Evolutionary conservation across 805 yeast genomes (phyloP).

Genomic region (Metschnikowia bowlesiae): DNA sequence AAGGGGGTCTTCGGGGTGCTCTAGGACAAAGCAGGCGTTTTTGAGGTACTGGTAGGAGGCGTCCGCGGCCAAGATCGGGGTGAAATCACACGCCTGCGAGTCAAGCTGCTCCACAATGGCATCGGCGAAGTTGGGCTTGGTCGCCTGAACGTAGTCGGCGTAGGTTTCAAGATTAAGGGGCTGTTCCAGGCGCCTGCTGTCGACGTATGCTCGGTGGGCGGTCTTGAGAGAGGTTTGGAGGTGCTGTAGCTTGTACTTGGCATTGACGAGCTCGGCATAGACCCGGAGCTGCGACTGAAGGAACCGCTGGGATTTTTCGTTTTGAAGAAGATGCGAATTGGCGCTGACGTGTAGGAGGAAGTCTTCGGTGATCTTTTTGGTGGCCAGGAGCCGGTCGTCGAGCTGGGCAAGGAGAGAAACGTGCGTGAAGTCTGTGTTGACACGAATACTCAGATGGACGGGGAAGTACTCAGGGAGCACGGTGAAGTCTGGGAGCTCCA

Average conservation of each 20-base stretch:
- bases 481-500: slow-evolving; percentile 12
- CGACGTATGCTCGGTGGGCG: slow-evolving; percentile 9
- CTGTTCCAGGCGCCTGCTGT: slow-evolving; percentile 10
- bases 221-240: slow-evolving; percentile 10
- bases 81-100: background rate
- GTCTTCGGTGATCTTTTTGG: slow-evolving; percentile 7
- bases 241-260: slow-evolving; percentile 10
- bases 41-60: slow-evolving; percentile 27
- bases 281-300: slow-evolving; percentile 8
- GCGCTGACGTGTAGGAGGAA: slow-evolving; percentile 8
- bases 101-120: slow-evolving; percentile 6
- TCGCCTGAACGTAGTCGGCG: slow-evolving; percentile 2
- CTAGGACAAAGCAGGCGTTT: slow-evolving; percentile 45
- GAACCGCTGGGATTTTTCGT: slow-evolving; percentile 4
- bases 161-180: slow-evolving; percentile 12
- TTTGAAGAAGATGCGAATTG: slow-evolving; percentile 10
- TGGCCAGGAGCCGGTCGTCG: slow-evolving; percentile 9
- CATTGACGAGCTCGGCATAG: slow-evolving; percentile 6
- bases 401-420: slow-evolving; percentile 8
- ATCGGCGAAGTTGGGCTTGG: slow-evolving; percentile 14
- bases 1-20: slow-evolving; percentile 59
- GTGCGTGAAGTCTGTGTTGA: slow-evolving; percentile 12
- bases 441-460: slow-evolving; percentile 11
- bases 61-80: slow-evolving; percentile 8
- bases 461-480: slow-evolving; percentile 15